phyloP scores from a whole-genome alignment of 1,284 basidiomycete species.

The Microstroma glucosiphilum region DNA sequence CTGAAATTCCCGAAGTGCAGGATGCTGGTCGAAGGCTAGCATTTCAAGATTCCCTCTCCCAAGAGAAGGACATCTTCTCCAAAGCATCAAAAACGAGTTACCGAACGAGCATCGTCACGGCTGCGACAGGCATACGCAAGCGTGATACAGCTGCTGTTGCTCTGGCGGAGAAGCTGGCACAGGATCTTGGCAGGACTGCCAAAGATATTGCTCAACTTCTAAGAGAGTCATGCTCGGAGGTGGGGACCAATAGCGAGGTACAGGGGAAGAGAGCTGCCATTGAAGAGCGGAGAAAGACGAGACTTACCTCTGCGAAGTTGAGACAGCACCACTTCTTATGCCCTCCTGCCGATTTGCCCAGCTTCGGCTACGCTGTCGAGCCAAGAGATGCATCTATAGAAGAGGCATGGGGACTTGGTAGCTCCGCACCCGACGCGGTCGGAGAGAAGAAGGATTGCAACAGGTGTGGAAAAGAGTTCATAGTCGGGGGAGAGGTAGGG shows the following conservation, averaged over 20 bases:
- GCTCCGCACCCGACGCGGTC: constrained; percentile 20
- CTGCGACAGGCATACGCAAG: not conserved
- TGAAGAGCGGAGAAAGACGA: constrained; percentile 5
- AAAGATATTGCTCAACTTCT: not conserved
- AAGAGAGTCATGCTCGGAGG: not conserved
- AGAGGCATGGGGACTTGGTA: constrained; percentile 26
- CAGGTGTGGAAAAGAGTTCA: constrained; percentile 34
- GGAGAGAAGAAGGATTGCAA: constrained; percentile 37
- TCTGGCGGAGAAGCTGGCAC: not conserved
- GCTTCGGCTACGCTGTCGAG: constrained; percentile 26
- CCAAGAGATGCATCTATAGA: constrained; percentile 12
- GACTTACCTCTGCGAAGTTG: constrained; percentile 23
- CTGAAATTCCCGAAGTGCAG: not conserved
- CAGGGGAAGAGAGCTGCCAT: constrained; percentile 47
- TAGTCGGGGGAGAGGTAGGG: constrained; percentile 28
- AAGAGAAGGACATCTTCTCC: not conserved
- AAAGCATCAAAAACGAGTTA: not conserved
- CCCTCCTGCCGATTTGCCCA: constrained; percentile 26
- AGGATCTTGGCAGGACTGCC: too few species aligned
- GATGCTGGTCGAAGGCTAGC: not conserved
- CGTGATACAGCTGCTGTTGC: not conserved
- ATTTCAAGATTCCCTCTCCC: not conserved
- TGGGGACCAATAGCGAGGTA: constrained; percentile 60
- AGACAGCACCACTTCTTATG: constrained; percentile 30
- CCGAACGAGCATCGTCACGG: constrained; percentile 2